Evolutionary conservation across 306 rosid species (phyloP).

Genomic region (Betula pendula): DNA sequence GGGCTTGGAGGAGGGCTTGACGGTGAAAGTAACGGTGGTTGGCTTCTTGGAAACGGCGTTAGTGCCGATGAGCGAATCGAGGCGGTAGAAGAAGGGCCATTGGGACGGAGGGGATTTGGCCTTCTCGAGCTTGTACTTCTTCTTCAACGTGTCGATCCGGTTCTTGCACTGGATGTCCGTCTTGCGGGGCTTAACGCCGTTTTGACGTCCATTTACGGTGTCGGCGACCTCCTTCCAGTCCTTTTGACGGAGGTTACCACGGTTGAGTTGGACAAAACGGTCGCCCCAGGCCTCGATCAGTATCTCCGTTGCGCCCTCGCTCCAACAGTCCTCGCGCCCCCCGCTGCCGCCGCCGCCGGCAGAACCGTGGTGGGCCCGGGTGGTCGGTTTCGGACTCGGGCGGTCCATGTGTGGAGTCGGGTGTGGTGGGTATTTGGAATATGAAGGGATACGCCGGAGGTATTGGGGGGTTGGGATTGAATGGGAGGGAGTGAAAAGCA

Average conservation of each 20-base stretch:
- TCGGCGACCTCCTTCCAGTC: constrained; percentile 57
- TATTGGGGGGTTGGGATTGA: background rate
- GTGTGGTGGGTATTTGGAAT: background rate
- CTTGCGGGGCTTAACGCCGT: constrained; percentile 33
- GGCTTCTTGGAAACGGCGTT: constrained; percentile 18
- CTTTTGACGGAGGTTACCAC: constrained; percentile 54
- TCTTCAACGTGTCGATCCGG: constrained; percentile 57
- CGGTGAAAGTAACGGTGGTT: constrained; percentile 20
- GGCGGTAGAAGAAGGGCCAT: constrained; percentile 45
- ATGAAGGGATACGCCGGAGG: background rate
- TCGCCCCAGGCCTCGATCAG: constrained; percentile 54
- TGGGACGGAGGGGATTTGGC: constrained; percentile 38
- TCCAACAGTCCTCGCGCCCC: constrained; percentile 55
- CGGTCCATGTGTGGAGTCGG: constrained; percentile 26
- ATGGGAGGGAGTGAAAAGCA: constrained; percentile 11
- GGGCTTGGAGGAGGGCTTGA: constrained; percentile 11
- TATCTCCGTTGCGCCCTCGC: constrained; percentile 42
- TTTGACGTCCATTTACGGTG: constrained; percentile 30
- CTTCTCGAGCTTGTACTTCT: constrained; percentile 53
- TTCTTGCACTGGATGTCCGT: constrained; percentile 54
- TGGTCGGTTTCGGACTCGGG: background rate
- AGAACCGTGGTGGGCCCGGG: constrained; percentile 19
- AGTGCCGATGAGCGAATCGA: constrained; percentile 37
- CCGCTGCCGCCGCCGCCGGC: constrained; percentile 4
- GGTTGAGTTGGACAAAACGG: constrained; percentile 43